Evolutionary conservation across 1,284 basidiomycete genomes (phyloP).

Genomic region (Porodaedalea pini): DNA sequence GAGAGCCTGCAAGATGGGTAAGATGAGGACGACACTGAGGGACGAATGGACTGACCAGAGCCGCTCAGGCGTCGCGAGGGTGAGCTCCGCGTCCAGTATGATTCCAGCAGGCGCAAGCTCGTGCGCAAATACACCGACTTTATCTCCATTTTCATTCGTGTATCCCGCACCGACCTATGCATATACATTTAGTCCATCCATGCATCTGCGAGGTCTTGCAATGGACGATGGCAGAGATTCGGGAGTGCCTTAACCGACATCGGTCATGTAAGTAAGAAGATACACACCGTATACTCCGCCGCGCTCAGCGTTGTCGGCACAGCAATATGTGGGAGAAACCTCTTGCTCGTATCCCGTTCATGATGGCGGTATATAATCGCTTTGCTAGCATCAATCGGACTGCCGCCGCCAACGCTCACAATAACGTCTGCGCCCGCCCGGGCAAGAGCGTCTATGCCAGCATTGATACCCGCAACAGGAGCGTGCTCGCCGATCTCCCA

Average conservation of each 20-base stretch:
- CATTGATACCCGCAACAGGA: constrained; percentile 66
- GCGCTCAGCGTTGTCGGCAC: constrained; percentile 81
- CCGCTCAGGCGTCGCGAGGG: constrained; percentile 67
- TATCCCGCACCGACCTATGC: constrained; percentile 72
- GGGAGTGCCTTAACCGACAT: too few relatives aligned
- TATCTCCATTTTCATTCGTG: constrained; percentile 68
- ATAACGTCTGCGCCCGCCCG: constrained; percentile 60
- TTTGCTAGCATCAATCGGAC: constrained; percentile 75
- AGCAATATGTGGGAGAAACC: constrained; percentile 55
- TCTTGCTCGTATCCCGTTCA: constrained; percentile 39
- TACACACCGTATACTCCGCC: constrained; percentile 68
- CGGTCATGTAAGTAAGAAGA: too few relatives aligned
- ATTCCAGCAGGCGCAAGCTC: constrained; percentile 65
- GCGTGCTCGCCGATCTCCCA: constrained; percentile 75
- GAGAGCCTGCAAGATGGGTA: constrained; percentile 55
- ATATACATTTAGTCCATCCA: too few relatives aligned
- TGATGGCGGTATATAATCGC: constrained; percentile 63
- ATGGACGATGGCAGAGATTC: too few relatives aligned
- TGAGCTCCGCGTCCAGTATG: constrained; percentile 76
- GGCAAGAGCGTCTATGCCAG: constrained; percentile 54
- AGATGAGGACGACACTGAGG: not conserved
- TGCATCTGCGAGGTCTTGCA: too few relatives aligned
- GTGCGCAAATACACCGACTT: constrained; percentile 51
- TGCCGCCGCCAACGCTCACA: constrained; percentile 75
- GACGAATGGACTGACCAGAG: constrained; percentile 50